Conservation (phyloP, 495 filamentous ascomycete species). For the Penicillium coffeae region DNA sequence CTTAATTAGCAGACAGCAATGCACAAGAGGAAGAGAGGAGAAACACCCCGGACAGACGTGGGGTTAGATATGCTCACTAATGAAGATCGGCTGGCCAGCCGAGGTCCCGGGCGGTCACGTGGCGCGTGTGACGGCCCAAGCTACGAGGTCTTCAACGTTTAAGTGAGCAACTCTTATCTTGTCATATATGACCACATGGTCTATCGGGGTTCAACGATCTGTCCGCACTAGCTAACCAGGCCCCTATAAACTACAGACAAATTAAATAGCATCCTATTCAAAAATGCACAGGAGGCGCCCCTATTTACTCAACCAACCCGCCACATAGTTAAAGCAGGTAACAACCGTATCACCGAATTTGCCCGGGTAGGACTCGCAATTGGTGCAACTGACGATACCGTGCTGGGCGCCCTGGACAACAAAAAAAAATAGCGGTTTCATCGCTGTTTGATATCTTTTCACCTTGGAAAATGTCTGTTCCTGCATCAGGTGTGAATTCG, state of each 20-base stretch:
- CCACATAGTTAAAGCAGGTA: constrained; percentile 3
- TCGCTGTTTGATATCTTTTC: no score
- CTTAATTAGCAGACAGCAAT: background rate
- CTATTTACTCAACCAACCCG: background rate
- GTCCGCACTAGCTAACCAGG: no score
- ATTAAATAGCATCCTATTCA: no score
- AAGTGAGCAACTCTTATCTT: no score
- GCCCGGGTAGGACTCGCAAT: constrained; percentile 10
- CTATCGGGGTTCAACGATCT: no score
- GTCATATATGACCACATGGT: no score
- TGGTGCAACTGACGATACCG: constrained; percentile 8
- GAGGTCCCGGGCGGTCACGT: constrained; percentile 39
- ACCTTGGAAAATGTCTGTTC: no score
- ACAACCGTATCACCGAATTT: constrained; percentile 4
- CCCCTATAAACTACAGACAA: no score
- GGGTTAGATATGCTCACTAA: constrained; percentile 31
- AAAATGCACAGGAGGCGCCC: constrained; percentile 2
- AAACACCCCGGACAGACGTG: constrained; percentile 24
- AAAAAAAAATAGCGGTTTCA: constrained; percentile 8
- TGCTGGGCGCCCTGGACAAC: constrained; percentile 12
- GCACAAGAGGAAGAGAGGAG: constrained; percentile 5
- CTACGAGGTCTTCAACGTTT: no score
- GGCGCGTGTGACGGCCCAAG: constrained; percentile 1
- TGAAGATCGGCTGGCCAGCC: constrained; percentile 17
- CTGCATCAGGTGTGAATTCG: no score